Percentiles rank a stretch among this genome's conserved stretches.
Conservation (phyloP, 192 early-diverging fungal genomes). For the Coemansia sp. region DNA sequence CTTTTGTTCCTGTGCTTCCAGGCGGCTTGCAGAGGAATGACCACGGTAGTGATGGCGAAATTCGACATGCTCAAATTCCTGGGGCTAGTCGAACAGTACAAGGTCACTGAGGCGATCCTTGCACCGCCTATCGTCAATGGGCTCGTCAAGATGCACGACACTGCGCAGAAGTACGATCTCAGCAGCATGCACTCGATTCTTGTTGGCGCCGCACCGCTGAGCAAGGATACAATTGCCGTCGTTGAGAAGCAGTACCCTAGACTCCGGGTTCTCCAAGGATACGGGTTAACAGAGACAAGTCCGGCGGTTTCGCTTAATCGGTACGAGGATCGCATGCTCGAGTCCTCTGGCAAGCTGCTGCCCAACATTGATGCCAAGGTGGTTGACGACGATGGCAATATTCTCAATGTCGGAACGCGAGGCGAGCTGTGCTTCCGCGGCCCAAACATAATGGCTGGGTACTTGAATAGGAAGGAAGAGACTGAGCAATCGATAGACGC, state of each 20-base stretch:
- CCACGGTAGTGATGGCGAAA: conserved; percentile 65
- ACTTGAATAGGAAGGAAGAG: conserved; percentile 73
- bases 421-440: conserved; percentile 87
- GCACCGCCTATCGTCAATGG: conserved; percentile 66
- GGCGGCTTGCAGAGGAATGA: conserved; percentile 17
- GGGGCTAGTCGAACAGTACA: conserved; percentile 59
- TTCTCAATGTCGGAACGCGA: conserved; percentile 30
- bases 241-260: conserved; percentile 42
- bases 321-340: conserved; percentile 9
- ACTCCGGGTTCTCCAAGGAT: conserved; percentile 55
- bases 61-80: conserved; percentile 67
- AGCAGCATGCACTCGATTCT: conserved; percentile 59
- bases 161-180: conserved; percentile 60
- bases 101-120: conserved; percentile 58
- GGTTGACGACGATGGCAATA: conserved; percentile 58
- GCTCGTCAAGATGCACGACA: conserved; percentile 65
- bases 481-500: conserved; percentile 65
- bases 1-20: conserved; percentile 28
- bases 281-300: conserved; percentile 62
- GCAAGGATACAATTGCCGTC: conserved; percentile 32
- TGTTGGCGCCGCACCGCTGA: conserved; percentile 78
- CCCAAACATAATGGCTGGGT: conserved; percentile 84
- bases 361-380: conserved; percentile 71
- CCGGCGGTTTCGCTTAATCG: conserved; percentile 27
- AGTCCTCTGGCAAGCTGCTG: conserved; percentile 68